Base-by-base conservation (phyloP, 805 yeast genomes). In the Ogataea saltuana region DNA sequence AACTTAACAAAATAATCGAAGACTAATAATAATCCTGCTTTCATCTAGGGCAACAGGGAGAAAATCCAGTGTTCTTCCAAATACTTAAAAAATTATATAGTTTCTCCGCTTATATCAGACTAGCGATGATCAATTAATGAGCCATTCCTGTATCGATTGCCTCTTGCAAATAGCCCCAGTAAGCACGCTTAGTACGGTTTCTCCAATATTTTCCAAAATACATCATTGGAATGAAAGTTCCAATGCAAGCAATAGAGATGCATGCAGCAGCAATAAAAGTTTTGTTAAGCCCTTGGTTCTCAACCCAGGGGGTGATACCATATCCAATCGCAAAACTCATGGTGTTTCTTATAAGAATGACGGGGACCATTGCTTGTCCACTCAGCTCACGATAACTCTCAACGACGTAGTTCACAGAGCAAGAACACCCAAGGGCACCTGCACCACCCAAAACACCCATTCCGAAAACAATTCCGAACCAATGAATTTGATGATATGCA, bases 311-410 rank as follows among this genome's bases (percentile, higher is more conserved):
- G 1, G 80, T 78, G 44, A 78, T 69, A 17, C 81, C 84, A 46
- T 80, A 81, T 33, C 74, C 73, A 55, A 76, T 70, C 4, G 76
- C 81, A 55, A 81, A 81, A 9, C 77, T 73, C 72, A 80, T 72
- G 13, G 74, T 63, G 56, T 79, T 79, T 56, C 85, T 68, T 41
- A 79, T 71, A 17, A 80, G 54, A 30, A 80, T 71, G 13, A 79
- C 76, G 21, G 78, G 72, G 43, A 74, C 81, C 45, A 79, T 71
- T 1, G 78, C 76, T 35, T 73, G 76, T 4, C 75, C 68, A 23
- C 73, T 72, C 60, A 78, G 55, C 47, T 76, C 80, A 39, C 74
- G 71, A 57, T 79, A 80, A 45, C 73, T 65, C 50, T 81, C 86
- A 13, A 79, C 68, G 13, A 72, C 68, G 49, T 81, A 81, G 1